Evolutionary conservation across 495 filamentous ascomycete species (phyloP).

Genomic region (Emericellopsis terricola): DNA sequence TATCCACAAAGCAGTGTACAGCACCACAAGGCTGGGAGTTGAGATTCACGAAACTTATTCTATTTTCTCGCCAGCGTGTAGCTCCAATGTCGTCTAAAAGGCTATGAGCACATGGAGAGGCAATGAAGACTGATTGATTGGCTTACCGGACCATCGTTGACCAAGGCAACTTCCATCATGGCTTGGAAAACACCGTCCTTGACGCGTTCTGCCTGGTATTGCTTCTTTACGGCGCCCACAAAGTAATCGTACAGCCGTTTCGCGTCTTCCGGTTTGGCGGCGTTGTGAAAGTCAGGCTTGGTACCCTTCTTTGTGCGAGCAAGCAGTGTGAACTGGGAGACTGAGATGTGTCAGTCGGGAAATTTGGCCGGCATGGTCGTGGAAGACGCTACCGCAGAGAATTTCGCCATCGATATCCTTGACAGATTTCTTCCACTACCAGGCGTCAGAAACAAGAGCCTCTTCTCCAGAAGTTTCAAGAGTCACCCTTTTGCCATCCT

Average conservation of each 20-base stretch:
- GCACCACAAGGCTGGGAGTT: too few species aligned
- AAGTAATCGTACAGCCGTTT: conserved; percentile 70
- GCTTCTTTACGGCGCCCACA: conserved; percentile 51
- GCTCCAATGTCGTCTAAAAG: conserved; percentile 17
- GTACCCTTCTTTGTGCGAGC: conserved; percentile 84
- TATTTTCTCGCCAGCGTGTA: conserved; percentile 4
- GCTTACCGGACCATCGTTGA: conserved; percentile 89
- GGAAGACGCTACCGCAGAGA: conserved; percentile 48
- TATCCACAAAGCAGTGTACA: too few species aligned
- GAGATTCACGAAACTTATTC: too few species aligned
- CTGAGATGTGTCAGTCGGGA: conserved; percentile 22
- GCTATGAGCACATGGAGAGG: background rate
- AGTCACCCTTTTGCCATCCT: conserved; percentile 41
- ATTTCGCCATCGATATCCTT: conserved; percentile 78
- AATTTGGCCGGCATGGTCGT: background rate
- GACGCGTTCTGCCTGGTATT: conserved; percentile 59
- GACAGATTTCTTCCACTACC: conserved; percentile 75
- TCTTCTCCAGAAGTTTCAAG: background rate
- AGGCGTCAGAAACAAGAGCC: conserved; percentile 3
- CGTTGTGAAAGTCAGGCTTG: conserved; percentile 90
- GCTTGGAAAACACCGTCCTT: conserved; percentile 94
- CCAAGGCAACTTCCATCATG: conserved; percentile 92
- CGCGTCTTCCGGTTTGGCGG: conserved; percentile 58
- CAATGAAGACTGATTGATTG: background rate
- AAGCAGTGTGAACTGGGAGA: conserved; percentile 96